Percentiles rank a stretch among this genome's conserved stretches.
Conservation (phyloP, 176 grass and related monocot genomes). For the Aegilops umbellulata region DNA sequence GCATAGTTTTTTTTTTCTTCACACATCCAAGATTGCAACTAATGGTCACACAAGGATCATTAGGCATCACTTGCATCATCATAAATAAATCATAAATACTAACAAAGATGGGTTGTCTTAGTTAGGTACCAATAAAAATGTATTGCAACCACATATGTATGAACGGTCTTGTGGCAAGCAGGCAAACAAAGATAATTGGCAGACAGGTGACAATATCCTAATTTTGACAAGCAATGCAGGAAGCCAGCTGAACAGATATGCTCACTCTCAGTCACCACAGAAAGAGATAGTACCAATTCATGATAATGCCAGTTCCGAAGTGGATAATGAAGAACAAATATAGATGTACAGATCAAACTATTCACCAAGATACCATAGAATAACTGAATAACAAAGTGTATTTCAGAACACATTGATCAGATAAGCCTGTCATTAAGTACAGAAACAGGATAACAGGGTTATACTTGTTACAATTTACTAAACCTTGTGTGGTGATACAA, state of each 20-base stretch:
- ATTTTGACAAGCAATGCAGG: neutral
- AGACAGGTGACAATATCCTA: neutral
- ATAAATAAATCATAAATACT: neutral
- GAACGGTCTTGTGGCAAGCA: neutral
- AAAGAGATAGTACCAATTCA: neutral
- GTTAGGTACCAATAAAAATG: neutral
- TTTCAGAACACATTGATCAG: neutral
- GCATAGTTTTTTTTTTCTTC: neutral
- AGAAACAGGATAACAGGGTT: slow-evolving; percentile 22
- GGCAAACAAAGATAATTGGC: neutral
- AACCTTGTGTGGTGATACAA: neutral
- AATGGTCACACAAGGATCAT: too few relatives aligned
- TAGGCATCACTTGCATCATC: neutral
- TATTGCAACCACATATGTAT: neutral
- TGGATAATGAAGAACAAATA: neutral
- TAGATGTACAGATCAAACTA: neutral
- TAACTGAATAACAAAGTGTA: slow-evolving; percentile 12
- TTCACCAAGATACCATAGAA: slow-evolving; percentile 2
- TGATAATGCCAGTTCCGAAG: neutral
- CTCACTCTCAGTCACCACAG: neutral
- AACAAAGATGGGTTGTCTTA: neutral
- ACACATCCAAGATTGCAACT: neutral
- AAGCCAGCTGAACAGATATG: neutral
- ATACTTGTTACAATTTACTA: slow-evolving; percentile 23
- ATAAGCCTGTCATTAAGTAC: neutral